Percentiles rank a stretch among this genome's conserved stretches.
phyloP scores from a whole-genome alignment of 2,329 filamentous ascomycete species.

The Fusarium xylarioides region DNA sequence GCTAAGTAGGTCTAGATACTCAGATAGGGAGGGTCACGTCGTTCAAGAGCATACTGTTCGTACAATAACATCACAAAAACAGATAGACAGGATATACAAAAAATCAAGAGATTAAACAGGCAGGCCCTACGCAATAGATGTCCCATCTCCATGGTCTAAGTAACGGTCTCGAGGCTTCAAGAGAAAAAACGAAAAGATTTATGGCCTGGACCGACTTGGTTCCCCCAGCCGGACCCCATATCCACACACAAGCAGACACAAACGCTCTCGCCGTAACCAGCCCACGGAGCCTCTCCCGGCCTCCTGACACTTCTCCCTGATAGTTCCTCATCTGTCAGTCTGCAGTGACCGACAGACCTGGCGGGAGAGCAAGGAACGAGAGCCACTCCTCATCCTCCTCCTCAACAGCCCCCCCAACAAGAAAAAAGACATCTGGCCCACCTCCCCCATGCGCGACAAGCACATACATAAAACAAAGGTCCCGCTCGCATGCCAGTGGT shows the following conservation, averaged over 20 bases:
- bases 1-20: neutral
- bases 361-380: conserved; percentile 37
- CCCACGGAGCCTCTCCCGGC: conserved; percentile 31
- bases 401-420: conserved; percentile 35
- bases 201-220: conserved; percentile 53
- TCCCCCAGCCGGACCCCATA: conserved; percentile 37
- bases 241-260: conserved; percentile 41
- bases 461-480: conserved; percentile 50
- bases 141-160: conserved; percentile 51
- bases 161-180: conserved; percentile 47
- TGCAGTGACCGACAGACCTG: conserved; percentile 38
- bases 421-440: conserved; percentile 46
- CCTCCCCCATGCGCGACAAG: conserved; percentile 44
- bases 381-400: conserved; percentile 40
- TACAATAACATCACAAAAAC: conserved; percentile 1
- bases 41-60: neutral
- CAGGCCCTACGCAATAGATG: conserved; percentile 47
- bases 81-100: conserved; percentile 25
- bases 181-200: conserved; percentile 59
- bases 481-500: conserved; percentile 47
- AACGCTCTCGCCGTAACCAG: conserved; percentile 35
- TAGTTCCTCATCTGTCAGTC: conserved; percentile 44
- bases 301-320: conserved; percentile 32
- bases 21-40: neutral
- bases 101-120: conserved; percentile 46